These are phyloP conservation scores for Starmerella scarabaei DNA, from an alignment of 805 yeast species.

Conservation along the genomic window DNA sequence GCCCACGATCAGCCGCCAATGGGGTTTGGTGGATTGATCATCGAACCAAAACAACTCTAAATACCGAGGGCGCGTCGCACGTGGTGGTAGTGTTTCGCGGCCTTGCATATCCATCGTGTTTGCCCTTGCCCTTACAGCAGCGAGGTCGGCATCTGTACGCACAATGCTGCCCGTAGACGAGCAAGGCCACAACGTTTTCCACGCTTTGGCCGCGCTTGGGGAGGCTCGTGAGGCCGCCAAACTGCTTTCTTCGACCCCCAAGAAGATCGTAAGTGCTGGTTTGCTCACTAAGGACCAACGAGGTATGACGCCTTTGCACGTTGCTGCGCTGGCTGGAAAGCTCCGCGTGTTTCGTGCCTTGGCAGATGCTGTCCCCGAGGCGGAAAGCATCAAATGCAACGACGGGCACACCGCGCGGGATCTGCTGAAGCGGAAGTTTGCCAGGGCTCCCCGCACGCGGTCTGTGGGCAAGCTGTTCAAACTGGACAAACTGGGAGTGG, in stretches of 20 bases:
- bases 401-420: constrained; percentile 11
- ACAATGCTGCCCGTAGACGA: constrained; percentile 7
- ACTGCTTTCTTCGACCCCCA: constrained; percentile 9
- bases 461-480: neutral
- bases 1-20: no score
- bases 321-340: constrained; percentile 20
- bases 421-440: neutral
- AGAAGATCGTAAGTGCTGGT: constrained; percentile 9
- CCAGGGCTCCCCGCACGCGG: neutral
- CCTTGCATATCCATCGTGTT: no score
- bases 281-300: constrained; percentile 15
- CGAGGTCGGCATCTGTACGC: no score
- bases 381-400: neutral
- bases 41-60: no score
- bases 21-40: no score
- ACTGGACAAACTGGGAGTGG: constrained; percentile 5
- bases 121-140: no score
- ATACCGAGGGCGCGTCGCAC: no score
- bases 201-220: constrained; percentile 20
- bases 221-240: constrained; percentile 8
- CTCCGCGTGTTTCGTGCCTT: constrained; percentile 13
- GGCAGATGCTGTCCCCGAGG: constrained; percentile 18
- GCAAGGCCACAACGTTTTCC: constrained; percentile 19
- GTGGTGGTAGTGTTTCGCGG: no score
- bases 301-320: constrained; percentile 21